These are phyloP conservation scores for Lasiosphaeria miniovina DNA, from an alignment of 495 filamentous ascomycete genomes.

Conservation along the genomic window DNA sequence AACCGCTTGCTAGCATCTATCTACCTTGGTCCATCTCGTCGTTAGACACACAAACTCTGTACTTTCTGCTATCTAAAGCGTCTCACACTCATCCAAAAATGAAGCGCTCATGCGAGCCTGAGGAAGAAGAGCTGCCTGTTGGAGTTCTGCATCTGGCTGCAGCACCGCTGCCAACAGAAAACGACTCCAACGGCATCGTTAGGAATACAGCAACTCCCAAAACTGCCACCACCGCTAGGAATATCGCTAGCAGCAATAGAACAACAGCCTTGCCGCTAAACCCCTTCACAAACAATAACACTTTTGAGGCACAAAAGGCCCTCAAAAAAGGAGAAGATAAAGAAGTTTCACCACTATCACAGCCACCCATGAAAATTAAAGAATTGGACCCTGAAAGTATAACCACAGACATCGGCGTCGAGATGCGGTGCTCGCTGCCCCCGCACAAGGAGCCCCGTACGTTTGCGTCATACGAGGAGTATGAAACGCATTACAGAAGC, in stretches of 20 bases:
- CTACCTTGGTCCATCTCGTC: not conserved
- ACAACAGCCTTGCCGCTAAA: not conserved
- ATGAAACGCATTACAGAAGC: slow-evolving; percentile 81
- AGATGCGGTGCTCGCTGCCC: slow-evolving; percentile 77
- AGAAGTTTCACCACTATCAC: slow-evolving; percentile 15
- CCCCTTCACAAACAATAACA: not conserved
- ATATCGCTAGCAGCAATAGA: slow-evolving; percentile 6
- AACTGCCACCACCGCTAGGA: not conserved
- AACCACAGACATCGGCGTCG: slow-evolving; percentile 23
- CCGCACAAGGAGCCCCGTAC: slow-evolving; percentile 65
- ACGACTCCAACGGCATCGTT: not conserved
- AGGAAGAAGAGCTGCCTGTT: slow-evolving; percentile 30
- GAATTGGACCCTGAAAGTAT: slow-evolving; percentile 36
- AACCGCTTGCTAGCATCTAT: slow-evolving; percentile 7
- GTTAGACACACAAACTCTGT: too few species aligned
- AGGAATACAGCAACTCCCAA: not conserved
- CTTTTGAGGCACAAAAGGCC: not conserved
- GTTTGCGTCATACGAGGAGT: slow-evolving; percentile 76
- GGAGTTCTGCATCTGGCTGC: slow-evolving; percentile 11
- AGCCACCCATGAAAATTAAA: slow-evolving; percentile 40
- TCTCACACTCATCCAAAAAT: slow-evolving; percentile 24
- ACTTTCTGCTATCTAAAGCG: not conserved
- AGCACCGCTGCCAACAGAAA: slow-evolving; percentile 1
- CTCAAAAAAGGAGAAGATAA: not conserved
- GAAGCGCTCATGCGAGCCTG: slow-evolving; percentile 54